A percentile compares a stretch with the other conserved stretches of the same genome.
Evolutionary conservation across 306 rosid species (phyloP).

Genomic region (Gastrolobium villosum): DNA sequence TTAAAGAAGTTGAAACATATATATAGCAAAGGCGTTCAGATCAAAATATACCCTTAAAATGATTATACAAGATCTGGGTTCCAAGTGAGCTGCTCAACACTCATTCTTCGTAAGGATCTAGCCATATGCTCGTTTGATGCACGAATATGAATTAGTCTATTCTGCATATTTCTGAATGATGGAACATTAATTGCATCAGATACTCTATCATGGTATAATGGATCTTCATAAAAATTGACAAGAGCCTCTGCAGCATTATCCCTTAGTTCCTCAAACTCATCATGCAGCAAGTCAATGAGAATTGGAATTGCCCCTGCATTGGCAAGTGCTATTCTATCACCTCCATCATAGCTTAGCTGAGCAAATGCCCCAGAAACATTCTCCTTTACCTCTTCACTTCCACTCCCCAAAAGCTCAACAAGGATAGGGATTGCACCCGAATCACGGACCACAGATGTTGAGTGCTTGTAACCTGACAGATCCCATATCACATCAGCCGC

Average conservation of each 20-base stretch:
- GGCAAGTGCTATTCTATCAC: conserved; percentile 57
- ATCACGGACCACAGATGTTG: conserved; percentile 36
- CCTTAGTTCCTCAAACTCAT: conserved; percentile 53
- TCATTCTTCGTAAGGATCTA: conserved; percentile 52
- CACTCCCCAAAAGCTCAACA: conserved; percentile 56
- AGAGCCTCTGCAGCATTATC: conserved; percentile 64
- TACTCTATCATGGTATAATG: conserved; percentile 48
- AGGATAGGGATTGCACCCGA: conserved; percentile 60
- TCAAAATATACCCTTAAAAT: conserved; percentile 21
- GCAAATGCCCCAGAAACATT: conserved; percentile 57
- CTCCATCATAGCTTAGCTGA: conserved; percentile 55
- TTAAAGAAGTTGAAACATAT: background rate
- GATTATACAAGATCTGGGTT: conserved; percentile 45
- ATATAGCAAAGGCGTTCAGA: conserved; percentile 20
- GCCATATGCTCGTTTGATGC: conserved; percentile 49
- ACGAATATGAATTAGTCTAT: conserved; percentile 41
- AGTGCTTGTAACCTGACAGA: conserved; percentile 51
- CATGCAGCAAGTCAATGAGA: conserved; percentile 55
- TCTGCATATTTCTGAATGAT: conserved; percentile 56
- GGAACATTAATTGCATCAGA: conserved; percentile 53
- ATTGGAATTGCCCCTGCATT: conserved; percentile 57
- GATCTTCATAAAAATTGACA: conserved; percentile 55
- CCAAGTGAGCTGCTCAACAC: conserved; percentile 49
- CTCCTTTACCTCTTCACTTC: conserved; percentile 46
- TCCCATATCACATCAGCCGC: conserved; percentile 64